A percentile compares a stretch with the other conserved stretches of the same genome.
Conservation (phyloP, 164 flowering plant genomes). For the Tetracentron sinense region DNA sequence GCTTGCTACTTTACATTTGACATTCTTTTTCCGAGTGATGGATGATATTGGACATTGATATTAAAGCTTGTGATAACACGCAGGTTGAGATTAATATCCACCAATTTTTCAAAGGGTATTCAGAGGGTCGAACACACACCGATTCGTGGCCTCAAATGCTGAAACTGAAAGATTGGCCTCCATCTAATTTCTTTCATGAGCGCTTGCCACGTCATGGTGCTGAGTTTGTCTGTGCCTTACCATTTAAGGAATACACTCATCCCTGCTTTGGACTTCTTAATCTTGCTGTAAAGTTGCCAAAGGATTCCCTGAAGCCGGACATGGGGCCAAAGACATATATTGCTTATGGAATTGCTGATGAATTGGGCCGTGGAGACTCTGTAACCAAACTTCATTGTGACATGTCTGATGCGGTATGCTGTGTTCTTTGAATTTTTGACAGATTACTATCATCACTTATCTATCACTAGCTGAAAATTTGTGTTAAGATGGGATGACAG, state of each 20-base stretch:
- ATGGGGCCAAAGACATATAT: slow-evolving; percentile 73
- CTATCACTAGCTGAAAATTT: too few species aligned
- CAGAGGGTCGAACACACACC: slow-evolving; percentile 22
- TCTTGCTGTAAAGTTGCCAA: slow-evolving; percentile 49
- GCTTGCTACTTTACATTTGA: too few species aligned
- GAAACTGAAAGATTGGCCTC: slow-evolving; percentile 78
- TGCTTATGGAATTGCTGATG: slow-evolving; percentile 56
- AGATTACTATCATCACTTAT: too few species aligned
- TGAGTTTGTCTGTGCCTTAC: slow-evolving; percentile 54
- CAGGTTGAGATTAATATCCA: slow-evolving; percentile 50
- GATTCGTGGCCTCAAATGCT: slow-evolving; percentile 47
- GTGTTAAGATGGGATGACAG: not conserved
- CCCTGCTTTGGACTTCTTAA: slow-evolving; percentile 45
- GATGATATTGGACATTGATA: too few species aligned
- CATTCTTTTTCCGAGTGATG: too few species aligned
- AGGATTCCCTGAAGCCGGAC: slow-evolving; percentile 44
- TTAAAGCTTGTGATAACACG: slow-evolving; percentile 8
- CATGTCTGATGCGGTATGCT: slow-evolving; percentile 74
- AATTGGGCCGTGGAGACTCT: slow-evolving; percentile 69
- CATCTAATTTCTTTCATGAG: slow-evolving; percentile 41
- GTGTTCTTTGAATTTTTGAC: not conserved
- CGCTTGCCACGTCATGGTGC: slow-evolving; percentile 51
- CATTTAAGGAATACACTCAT: slow-evolving; percentile 62
- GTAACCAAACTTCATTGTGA: slow-evolving; percentile 78
- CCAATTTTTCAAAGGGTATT: slow-evolving; percentile 52